Base-by-base conservation (phyloP, 2,329 filamentous ascomycete genomes). In the Penicillium rolfsii region DNA sequence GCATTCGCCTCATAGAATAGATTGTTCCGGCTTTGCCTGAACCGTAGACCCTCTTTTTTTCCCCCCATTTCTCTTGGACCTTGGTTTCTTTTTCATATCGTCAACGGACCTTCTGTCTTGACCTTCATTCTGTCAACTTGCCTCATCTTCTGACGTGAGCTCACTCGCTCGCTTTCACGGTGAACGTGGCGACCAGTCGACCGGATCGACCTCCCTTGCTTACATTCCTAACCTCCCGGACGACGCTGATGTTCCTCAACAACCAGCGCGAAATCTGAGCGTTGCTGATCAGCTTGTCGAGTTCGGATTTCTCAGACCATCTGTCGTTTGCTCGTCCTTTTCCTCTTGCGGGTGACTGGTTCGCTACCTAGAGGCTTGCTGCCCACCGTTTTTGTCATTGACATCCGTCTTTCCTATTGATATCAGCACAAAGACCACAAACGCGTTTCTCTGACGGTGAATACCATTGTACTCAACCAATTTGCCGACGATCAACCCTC, bases 141-240 rank as follows among this genome's bases (percentile, higher is more conserved):
- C 41, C 46, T 22, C 9, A 19, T 24, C 46, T 49, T 35, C 30
- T 36, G 12, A 22, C 33, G 40, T 41, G 52, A 16, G 35, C n/a
- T 36, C 48, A 30, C 33, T 53, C 43, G 45, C 41, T 53, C 19
- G 33, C 35, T 22, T 4, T 2, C 14, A 6, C 9, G 48, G 38
- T 43, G 59, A 52, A 57, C 58, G 53, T 50, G 53, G 14, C 11
- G 11, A 36, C 43, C 53, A 48, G 38, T 33, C 52, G 22, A 33
- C 24, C 22, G 24, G 35, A 43, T 50, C 45, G n/a, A 3, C 43
- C 55, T 60, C 59, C 64, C 62, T 66, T 62, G 59, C 58, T 28
- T 64, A 38, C 64, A 66, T 66, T 66, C 64, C 60, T 48, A 11
- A 43, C 35, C 33, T 52, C 62, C 64, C 57, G 52, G 64, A 64